phyloP scores from a whole-genome alignment of 352 stramenopile genomes.

The Phytophthora pistaciae region DNA sequence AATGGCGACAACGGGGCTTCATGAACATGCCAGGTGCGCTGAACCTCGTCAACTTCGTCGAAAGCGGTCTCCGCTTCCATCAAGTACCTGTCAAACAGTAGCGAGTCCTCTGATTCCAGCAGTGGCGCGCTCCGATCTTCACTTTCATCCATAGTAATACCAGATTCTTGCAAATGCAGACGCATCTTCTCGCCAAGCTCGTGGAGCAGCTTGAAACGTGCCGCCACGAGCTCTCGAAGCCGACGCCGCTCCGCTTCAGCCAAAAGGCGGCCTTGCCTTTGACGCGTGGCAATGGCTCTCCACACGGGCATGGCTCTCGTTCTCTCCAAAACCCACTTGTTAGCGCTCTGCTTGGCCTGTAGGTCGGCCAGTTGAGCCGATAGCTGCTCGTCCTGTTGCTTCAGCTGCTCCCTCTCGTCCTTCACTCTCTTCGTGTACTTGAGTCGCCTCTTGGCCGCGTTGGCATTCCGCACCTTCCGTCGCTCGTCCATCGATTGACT shows the following conservation, averaged over 20 bases:
- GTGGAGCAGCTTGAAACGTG: conserved; percentile 12
- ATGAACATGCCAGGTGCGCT: conserved; percentile 10
- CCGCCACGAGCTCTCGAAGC: conserved; percentile 13
- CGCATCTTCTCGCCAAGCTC: conserved; percentile 17
- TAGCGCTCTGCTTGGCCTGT: too few species aligned
- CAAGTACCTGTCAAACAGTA: conserved; percentile 27
- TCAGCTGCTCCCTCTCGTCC: too few species aligned
- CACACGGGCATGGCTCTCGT: conserved; percentile 19
- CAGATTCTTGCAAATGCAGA: background rate
- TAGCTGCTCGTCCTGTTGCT: too few species aligned
- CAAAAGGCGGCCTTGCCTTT: conserved; percentile 19
- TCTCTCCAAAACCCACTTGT: too few species aligned
- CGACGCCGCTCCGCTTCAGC: conserved; percentile 20
- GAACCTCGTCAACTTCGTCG: conserved; percentile 11
- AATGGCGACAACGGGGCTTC: background rate
- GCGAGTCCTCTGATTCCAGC: conserved; percentile 5
- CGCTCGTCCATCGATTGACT: too few species aligned
- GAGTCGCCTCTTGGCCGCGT: too few species aligned
- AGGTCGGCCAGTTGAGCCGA: too few species aligned
- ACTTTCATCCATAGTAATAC: background rate
- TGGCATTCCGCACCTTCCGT: too few species aligned
- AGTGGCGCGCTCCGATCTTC: background rate
- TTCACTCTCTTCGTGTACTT: too few species aligned
- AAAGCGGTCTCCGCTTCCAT: conserved; percentile 20
- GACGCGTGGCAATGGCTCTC: conserved; percentile 22